These are phyloP conservation scores for Cardamine chenopodiifolia DNA, from an alignment of 345 rosid genomes.

Conservation along the genomic window DNA sequence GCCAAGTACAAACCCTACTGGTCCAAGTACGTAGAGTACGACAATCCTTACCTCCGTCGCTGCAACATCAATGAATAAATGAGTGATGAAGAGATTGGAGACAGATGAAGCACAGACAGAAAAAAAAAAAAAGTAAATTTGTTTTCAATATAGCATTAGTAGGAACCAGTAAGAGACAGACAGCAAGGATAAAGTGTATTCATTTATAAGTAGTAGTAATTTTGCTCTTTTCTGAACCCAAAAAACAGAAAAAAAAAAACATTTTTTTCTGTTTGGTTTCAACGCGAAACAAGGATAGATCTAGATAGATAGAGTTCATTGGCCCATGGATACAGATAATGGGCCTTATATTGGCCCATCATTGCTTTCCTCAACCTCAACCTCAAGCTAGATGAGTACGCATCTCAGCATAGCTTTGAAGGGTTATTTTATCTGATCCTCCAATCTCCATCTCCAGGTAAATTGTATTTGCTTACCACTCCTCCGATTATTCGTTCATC, in stretches of 20 bases:
- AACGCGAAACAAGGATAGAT: not conserved
- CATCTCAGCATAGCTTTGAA: not conserved
- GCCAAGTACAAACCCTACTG: constrained; percentile 86
- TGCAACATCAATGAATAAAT: constrained; percentile 56
- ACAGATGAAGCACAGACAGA: too few relatives aligned
- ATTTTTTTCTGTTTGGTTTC: not conserved
- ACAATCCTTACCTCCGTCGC: constrained; percentile 68
- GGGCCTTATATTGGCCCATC: not conserved
- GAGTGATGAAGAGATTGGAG: not conserved
- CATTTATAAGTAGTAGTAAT: too few relatives aligned
- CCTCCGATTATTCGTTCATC: not conserved
- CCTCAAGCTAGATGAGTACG: not conserved
- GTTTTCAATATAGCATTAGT: not conserved
- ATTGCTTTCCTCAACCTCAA: not conserved
- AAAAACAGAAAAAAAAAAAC: not conserved
- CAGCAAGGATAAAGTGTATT: too few relatives aligned
- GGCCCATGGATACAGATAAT: not conserved
- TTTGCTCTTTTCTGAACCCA: not conserved
- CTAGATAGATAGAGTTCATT: not conserved
- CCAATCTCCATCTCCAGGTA: constrained; percentile 1
- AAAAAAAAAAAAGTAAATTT: not conserved
- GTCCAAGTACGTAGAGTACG: constrained; percentile 74
- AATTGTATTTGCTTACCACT: not conserved
- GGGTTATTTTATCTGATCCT: too few relatives aligned
- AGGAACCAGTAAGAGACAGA: too few relatives aligned